phyloP scores from a whole-genome alignment of 1,284 basidiomycete species.

The Marasmius oreades region DNA sequence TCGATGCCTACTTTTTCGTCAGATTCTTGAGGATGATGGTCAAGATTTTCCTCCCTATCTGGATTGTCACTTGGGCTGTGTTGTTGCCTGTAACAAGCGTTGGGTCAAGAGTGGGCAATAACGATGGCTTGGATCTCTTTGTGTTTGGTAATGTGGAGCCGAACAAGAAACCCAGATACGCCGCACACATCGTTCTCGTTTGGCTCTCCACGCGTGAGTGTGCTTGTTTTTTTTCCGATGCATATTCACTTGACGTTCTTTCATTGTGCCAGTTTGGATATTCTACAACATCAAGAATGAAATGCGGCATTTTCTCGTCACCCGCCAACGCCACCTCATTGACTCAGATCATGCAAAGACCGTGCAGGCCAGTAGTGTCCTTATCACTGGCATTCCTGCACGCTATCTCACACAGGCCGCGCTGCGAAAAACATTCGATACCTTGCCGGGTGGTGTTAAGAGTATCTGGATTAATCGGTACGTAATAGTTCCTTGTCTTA shows the following conservation, averaged over 20 bases:
- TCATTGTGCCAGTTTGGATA: constrained; percentile 64
- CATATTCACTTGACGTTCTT: background rate
- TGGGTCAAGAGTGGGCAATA: constrained; percentile 42
- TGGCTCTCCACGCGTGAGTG: constrained; percentile 72
- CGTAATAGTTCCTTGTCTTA: no score
- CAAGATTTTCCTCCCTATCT: constrained; percentile 79
- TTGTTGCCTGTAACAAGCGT: constrained; percentile 69
- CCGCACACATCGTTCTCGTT: constrained; percentile 72
- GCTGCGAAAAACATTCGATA: constrained; percentile 64
- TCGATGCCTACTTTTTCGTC: constrained; percentile 94
- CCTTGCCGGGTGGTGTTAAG: constrained; percentile 82
- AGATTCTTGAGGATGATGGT: constrained; percentile 84
- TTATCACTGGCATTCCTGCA: constrained; percentile 86
- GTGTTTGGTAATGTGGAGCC: constrained; percentile 77
- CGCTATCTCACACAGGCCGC: constrained; percentile 68
- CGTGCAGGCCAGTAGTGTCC: constrained; percentile 84
- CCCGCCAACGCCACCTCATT: constrained; percentile 85
- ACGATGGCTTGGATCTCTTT: constrained; percentile 69
- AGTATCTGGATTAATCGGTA: constrained; percentile 87
- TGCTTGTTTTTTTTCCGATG: background rate
- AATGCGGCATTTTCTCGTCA: constrained; percentile 76
- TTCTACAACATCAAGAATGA: constrained; percentile 80
- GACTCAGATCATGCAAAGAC: constrained; percentile 67
- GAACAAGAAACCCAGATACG: constrained; percentile 55
- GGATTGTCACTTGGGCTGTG: constrained; percentile 70